Base-by-base conservation (phyloP, 139 green algal species). In the Volvox africanus region DNA sequence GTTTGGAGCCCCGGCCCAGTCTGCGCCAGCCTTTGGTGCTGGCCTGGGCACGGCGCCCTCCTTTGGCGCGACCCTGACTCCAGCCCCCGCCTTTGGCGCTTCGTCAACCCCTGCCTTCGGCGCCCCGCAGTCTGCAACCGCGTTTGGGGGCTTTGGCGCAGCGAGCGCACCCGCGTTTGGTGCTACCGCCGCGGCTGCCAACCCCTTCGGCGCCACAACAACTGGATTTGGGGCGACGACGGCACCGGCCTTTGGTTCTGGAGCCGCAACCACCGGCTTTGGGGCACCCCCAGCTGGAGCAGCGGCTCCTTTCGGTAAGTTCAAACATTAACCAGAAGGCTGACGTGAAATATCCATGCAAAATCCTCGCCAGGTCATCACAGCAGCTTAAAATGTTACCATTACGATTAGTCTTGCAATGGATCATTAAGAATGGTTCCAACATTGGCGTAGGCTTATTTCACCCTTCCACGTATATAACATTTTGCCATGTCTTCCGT, bases 101-200 rank as follows among this genome's bases (percentile, higher is more conserved):
- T 55, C 92, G 61, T 93, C 73, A 21, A 84, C 95, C 1, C 92
- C 95, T 5, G 93, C 92, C 26, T 97, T 97, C 78, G 93, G 93
- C 13, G 93, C 93, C 1, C 77, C 93, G 28, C 69, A 92, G 80
- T 93, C 87, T 50, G 32, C 89, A 0, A 78, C 92, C 17, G 88
- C 91, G 0, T 96, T 96, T 88, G 95, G 94, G 2, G 88, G 88
- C 69, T 94, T 93, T 88, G 92, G 93, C 28, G 69, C 84, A 2
- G n/a, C 91, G 26, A 93, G 78, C 65, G 26, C 84, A 9, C 91
- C 91, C 2, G 93, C 93, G 0, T 96, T 96, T 83, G 94, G 93
- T 18, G 93, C 88, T 0, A 22, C 86, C 20, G 73, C 86, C 9
- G 86, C 86, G 6, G 77, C 87, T 20, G 71, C 82, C 61, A 87